Conservation (phyloP, 2,329 filamentous ascomycete genomes). For the Leptographium flavum region DNA sequence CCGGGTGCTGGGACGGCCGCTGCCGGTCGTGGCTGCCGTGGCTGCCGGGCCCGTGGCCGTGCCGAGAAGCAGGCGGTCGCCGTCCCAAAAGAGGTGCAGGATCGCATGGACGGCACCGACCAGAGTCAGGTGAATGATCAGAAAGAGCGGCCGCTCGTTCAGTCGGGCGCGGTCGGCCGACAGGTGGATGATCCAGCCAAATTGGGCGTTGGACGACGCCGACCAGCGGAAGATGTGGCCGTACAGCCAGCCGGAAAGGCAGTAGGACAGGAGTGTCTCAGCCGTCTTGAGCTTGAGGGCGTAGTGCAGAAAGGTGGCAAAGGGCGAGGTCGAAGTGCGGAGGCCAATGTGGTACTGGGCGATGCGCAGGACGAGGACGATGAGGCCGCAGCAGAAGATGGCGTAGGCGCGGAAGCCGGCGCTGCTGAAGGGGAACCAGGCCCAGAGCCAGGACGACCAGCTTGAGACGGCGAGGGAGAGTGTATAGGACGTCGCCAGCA, state of each 20-base stretch:
- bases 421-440: slow-evolving; percentile 69
- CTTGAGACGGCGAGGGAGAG: slow-evolving; percentile 56
- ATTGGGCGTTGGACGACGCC: slow-evolving; percentile 39
- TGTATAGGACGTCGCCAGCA: slow-evolving; percentile 58
- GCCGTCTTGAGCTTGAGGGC: slow-evolving; percentile 45
- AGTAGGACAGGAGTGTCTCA: slow-evolving; percentile 63
- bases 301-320: slow-evolving; percentile 47
- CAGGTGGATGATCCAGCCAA: slow-evolving; percentile 61
- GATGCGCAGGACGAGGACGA: slow-evolving; percentile 74
- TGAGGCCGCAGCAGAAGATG: slow-evolving; percentile 62
- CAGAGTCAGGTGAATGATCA: slow-evolving; percentile 55
- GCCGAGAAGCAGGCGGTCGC: slow-evolving; percentile 49
- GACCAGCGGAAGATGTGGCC: slow-evolving; percentile 71
- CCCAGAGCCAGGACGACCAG: slow-evolving; percentile 63
- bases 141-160: slow-evolving; percentile 76
- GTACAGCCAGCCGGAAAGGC: slow-evolving; percentile 65
- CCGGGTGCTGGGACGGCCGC: background rate
- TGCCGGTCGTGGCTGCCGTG: background rate
- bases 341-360: slow-evolving; percentile 65
- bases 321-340: slow-evolving; percentile 54
- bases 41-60: slow-evolving; percentile 14
- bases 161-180: slow-evolving; percentile 58
- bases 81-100: slow-evolving; percentile 57
- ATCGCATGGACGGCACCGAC: slow-evolving; percentile 57
- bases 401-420: slow-evolving; percentile 61